Evolutionary conservation across 1,139 yeast species (phyloP).

Genomic region (Saccharomyces hybrid): DNA sequence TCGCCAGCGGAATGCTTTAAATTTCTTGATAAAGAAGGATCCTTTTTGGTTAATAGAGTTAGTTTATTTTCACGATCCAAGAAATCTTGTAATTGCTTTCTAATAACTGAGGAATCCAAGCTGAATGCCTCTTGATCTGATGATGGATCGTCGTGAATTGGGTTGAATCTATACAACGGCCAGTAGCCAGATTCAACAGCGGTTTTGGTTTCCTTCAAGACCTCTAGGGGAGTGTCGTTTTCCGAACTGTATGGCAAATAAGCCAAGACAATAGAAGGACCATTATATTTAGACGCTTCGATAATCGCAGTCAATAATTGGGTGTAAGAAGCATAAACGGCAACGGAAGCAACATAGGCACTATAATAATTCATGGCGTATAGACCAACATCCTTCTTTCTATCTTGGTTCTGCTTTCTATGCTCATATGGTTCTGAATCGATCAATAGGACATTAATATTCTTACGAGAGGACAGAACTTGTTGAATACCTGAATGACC

Average conservation of each 20-base stretch:
- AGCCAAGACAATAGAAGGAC: conserved; percentile 88
- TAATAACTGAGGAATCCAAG: conserved; percentile 76
- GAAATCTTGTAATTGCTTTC: conserved; percentile 68
- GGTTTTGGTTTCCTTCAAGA: conserved; percentile 76
- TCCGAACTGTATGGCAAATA: conserved; percentile 73
- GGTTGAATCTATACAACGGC: conserved; percentile 76
- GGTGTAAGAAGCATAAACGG: conserved; percentile 87
- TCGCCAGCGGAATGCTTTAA: conserved; percentile 57
- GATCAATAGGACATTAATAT: conserved; percentile 76
- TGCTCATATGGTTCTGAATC: conserved; percentile 77
- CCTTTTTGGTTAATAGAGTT: conserved; percentile 60
- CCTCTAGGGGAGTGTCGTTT: conserved; percentile 59
- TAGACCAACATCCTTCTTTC: conserved; percentile 89
- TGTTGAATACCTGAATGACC: conserved; percentile 91
- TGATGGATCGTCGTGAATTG: conserved; percentile 41
- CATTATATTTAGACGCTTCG: conserved; percentile 81
- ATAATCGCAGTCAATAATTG: conserved; percentile 82
- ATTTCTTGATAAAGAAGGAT: conserved; percentile 73
- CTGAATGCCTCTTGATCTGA: conserved; percentile 49
- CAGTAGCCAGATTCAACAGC: conserved; percentile 93
- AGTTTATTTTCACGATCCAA: conserved; percentile 85
- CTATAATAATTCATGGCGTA: conserved; percentile 93
- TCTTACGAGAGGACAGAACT: conserved; percentile 65
- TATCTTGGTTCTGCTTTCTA: conserved; percentile 28
- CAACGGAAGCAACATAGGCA: conserved; percentile 89